phyloP scores from a whole-genome alignment of 2,329 filamentous ascomycete species.

The Beauveria varroae region DNA sequence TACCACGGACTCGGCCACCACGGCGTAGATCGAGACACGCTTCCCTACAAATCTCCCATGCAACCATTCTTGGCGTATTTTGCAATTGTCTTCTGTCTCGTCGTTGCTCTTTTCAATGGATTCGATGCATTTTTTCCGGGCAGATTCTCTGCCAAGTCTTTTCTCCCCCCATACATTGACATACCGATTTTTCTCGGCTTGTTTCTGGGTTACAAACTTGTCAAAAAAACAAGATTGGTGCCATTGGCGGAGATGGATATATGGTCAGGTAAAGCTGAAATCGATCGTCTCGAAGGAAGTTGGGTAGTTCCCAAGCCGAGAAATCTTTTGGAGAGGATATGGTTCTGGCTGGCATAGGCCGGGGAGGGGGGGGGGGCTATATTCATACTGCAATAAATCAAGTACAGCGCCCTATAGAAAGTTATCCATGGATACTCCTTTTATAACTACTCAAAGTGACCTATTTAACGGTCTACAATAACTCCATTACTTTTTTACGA shows the following conservation, averaged over 20 bases:
- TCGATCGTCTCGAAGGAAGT: constrained; percentile 29
- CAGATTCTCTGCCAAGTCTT: constrained; percentile 36
- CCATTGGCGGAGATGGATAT: constrained; percentile 30
- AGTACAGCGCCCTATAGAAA: too few species aligned
- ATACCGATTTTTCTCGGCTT: constrained; percentile 59
- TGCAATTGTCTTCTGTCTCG: constrained; percentile 50
- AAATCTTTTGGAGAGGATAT: constrained; percentile 31
- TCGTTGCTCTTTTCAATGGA: constrained; percentile 65
- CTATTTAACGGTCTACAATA: too few species aligned
- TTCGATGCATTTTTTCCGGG: constrained; percentile 64
- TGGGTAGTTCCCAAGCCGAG: constrained; percentile 28
- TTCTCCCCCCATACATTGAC: constrained; percentile 63
- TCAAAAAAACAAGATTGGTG: constrained; percentile 49
- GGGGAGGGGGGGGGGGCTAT: neutral
- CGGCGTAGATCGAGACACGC: constrained; percentile 53
- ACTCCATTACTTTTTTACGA: too few species aligned
- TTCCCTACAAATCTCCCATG: constrained; percentile 57
- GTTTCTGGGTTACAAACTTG: constrained; percentile 56
- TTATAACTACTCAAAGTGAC: too few species aligned
- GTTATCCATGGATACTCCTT: too few species aligned
- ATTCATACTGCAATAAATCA: too few species aligned
- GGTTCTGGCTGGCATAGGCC: constrained; percentile 32
- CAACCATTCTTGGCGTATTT: constrained; percentile 65
- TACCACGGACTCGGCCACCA: constrained; percentile 57
- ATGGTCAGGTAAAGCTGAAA: constrained; percentile 33